Base-by-base conservation (phyloP, 2,329 filamentous ascomycete species). In the Neofusicoccum sp. region DNA sequence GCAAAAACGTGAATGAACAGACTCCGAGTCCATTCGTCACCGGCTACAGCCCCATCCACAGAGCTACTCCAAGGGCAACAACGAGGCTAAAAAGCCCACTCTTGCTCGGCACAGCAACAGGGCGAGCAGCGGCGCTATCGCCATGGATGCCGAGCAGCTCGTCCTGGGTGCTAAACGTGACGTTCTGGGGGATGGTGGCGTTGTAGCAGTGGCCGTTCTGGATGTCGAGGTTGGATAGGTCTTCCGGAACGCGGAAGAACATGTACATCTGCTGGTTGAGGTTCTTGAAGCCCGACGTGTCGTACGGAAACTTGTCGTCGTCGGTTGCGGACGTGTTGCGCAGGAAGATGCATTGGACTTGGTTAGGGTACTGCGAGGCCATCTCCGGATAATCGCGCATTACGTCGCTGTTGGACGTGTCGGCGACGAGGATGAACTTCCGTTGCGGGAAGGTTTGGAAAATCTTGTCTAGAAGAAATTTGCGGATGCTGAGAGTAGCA, bases 311-410 rank as follows among this genome's bases (percentile, higher is more conserved):
- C 63, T 82, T 81, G 71, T 90, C 85, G 1, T 73, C 65, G 65
- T 93, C 89, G 0, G 89, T 92, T 0, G 86, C 81, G 7, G 82
- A 85, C 0, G 88, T 90, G 74, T 93, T 93, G 59, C 90, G 84
- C 24, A 93, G 77, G 65, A 90, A 84, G 66, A 93, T 92, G 73
- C 89, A 93, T 67, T 89, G 86, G 3, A 93, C 88, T 69, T 91
- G 88, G 14, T 82, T 81, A 0, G 89, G 89, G 68, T 85, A 89
- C 62, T 88, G 82, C 49, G 80, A 82, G 6, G 81, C 89, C 70
- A 92, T 76, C 60, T 81, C 78, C 0, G 82, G 82, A 62, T 83
- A 83, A 58, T 80, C 86, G 58, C 77, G 82, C 4, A 31, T 91
- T 41, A 92, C 84, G 69, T 93, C 89, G 33, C 82, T 82, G 76